Percentiles rank a stretch among this genome's conserved stretches.
Conservation (phyloP, 2,329 filamentous ascomycete species). For the Dothideomycetes sp. region DNA sequence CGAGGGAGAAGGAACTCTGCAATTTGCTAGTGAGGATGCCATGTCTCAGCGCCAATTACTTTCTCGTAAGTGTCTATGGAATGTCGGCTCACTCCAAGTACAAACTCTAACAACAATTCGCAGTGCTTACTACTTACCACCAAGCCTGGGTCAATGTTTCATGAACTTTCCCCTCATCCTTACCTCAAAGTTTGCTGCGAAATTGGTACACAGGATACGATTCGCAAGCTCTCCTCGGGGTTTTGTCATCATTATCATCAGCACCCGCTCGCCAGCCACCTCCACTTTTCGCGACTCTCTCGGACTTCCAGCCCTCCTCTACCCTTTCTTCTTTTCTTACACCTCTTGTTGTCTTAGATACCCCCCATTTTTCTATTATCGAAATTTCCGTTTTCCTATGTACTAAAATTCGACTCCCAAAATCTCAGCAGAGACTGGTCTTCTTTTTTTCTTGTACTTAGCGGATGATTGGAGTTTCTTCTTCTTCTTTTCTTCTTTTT, state of each 20-base stretch:
- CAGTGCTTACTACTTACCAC: constrained; percentile 22
- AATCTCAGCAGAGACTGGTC: too few relatives aligned
- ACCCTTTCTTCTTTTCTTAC: not conserved
- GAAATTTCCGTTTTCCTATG: too few relatives aligned
- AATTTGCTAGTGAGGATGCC: constrained; percentile 53
- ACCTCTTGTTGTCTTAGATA: not conserved
- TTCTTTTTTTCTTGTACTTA: too few relatives aligned
- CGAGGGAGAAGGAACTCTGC: constrained; percentile 46
- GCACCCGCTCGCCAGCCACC: too few relatives aligned
- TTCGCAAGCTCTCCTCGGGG: too few relatives aligned
- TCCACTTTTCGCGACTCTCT: too few relatives aligned
- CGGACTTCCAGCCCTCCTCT: not conserved
- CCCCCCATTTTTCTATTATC: not conserved
- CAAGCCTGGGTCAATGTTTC: constrained; percentile 11
- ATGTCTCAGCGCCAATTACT: constrained; percentile 45
- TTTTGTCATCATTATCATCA: too few relatives aligned
- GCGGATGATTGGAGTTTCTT: too few relatives aligned
- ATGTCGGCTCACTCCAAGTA: not conserved
- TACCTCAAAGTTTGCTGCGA: not conserved
- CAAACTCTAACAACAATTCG: too few relatives aligned
- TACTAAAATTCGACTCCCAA: too few relatives aligned
- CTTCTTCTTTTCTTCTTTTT: too few relatives aligned
- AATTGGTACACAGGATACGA: too few relatives aligned
- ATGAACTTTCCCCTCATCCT: not conserved
- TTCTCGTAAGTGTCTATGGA: constrained; percentile 35